Base-by-base conservation (phyloP, 1,139 yeast species). In the Pichia sp. region DNA sequence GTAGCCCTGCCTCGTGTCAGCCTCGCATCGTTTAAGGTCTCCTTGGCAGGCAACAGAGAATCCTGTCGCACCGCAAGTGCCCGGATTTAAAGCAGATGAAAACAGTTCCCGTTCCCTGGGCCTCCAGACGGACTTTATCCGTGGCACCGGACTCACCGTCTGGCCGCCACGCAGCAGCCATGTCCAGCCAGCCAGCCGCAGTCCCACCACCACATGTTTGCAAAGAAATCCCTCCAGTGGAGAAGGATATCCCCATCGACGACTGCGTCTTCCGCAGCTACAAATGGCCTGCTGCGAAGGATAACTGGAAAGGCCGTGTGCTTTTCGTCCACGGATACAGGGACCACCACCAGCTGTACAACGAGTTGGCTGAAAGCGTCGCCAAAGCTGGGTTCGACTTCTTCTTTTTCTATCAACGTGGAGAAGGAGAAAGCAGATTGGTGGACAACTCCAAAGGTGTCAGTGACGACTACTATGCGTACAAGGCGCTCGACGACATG, bases 321-420 rank as follows among this genome's bases (percentile, higher is more conserved):
- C 58, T 90, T 5, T 78, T 80, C 58, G 84, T 88, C 23, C 96
- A 88, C 69, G 98, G 98, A 0, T 90, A 90, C 69, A 80, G 85
- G 26, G 98, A 92, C 66, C 79, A 78, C 57, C 73, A 81, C 10
- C 65, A 67, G 13, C 58, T 82, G 3, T 89, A 86, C 65, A 73
- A 76, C 47, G 80, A 81, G 54, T 69, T 81, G 47, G 82, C 84
- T 69, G 90, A 88, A 59, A 71, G 74, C 6, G 69, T 90, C 51
- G 75, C 84, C 1, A 68, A 67, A 34, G 62, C 66, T 4, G 97
- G 97, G 1, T 87, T 81, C 67, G 95, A 88, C 62, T 78, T 84
- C 2, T 84, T 85, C 65, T 81, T 81, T 62, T 92, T 82, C 68
- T 96, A 89, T 67, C 97, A 90, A 71, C 79, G 97, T 62, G 98